Evolutionary conservation across 371 early-diverging fungal genomes (phyloP).

Genomic region (Lichtheimia ramosa): DNA sequence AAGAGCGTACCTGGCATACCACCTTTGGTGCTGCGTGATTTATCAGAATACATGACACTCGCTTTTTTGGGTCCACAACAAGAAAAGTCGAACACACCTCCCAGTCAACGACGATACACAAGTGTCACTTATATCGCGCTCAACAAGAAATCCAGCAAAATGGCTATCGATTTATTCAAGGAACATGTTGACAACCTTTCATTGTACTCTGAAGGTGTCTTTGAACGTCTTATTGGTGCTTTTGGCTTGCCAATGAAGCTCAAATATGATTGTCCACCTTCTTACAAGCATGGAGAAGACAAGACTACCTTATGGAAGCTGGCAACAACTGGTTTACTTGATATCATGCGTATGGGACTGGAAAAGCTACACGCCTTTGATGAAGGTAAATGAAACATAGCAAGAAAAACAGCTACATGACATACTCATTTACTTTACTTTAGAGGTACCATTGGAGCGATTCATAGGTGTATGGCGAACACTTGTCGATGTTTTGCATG

Average conservation of each 20-base stretch:
- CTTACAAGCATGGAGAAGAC: constrained; percentile 67
- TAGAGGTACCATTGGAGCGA: constrained; percentile 59
- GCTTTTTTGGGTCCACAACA: constrained; percentile 47
- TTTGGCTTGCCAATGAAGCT: constrained; percentile 74
- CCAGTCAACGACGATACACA: constrained; percentile 42
- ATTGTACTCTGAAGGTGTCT: constrained; percentile 68
- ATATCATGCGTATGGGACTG: constrained; percentile 64
- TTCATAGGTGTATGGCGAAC: constrained; percentile 68
- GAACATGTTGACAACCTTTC: constrained; percentile 47
- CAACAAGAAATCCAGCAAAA: constrained; percentile 62
- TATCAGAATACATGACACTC: constrained; percentile 54
- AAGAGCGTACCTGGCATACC: constrained; percentile 41
- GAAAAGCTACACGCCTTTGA: constrained; percentile 56
- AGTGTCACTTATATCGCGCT: constrained; percentile 74
- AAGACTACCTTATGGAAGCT: constrained; percentile 77
- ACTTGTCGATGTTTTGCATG: constrained; percentile 70
- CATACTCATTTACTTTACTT: background rate
- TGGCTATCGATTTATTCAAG: constrained; percentile 60
- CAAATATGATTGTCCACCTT: constrained; percentile 77
- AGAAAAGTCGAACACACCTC: constrained; percentile 29
- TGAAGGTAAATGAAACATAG: constrained; percentile 39
- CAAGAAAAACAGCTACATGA: constrained; percentile 14
- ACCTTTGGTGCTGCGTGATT: constrained; percentile 44
- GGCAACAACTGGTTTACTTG: constrained; percentile 69
- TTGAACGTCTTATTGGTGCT: constrained; percentile 63